These are phyloP conservation scores for Aspergillus intermedius DNA, from an alignment of 2,329 filamentous ascomycete genomes.

Conservation along the genomic window DNA sequence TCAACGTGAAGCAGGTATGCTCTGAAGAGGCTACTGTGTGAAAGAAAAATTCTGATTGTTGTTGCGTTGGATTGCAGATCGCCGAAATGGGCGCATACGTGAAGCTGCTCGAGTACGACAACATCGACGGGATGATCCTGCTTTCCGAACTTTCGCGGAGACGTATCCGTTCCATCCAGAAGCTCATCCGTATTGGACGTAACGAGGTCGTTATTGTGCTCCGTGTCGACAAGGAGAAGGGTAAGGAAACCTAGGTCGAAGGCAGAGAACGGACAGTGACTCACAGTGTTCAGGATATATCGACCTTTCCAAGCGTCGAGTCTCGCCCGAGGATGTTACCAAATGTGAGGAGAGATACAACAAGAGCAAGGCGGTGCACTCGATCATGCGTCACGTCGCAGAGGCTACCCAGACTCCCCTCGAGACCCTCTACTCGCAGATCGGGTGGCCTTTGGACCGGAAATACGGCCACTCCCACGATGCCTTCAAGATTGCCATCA, in stretches of 20 bases:
- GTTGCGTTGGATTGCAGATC: conserved; percentile 53
- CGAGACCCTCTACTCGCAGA: conserved; percentile 85
- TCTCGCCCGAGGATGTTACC: conserved; percentile 93
- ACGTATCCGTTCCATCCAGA: conserved; percentile 98
- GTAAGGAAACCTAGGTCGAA: conserved; percentile 38
- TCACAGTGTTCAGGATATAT: conserved; percentile 64
- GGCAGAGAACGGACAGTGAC: conserved; percentile 11
- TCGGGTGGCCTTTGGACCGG: conserved; percentile 96
- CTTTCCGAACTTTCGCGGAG: conserved; percentile 94
- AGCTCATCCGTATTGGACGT: conserved; percentile 93
- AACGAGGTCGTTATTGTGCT: conserved; percentile 99
- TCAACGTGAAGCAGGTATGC: conserved; percentile 92
- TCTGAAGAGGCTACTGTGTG: not conserved
- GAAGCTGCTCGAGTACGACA: conserved; percentile 98
- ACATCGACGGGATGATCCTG: conserved; percentile 99
- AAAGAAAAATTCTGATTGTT: conserved; percentile 10
- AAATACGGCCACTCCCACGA: conserved; percentile 96
- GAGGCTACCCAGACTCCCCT: conserved; percentile 96
- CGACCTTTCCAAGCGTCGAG: conserved; percentile 95
- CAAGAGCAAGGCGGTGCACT: conserved; percentile 99
- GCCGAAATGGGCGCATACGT: conserved; percentile 99
- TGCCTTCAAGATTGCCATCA: conserved; percentile 98
- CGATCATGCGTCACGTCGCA: conserved; percentile 96
- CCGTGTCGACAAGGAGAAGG: conserved; percentile 98
- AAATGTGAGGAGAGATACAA: conserved; percentile 99